Evolutionary conservation across 192 early-diverging fungal species (phyloP), one percentile per base, ranked within the genome.

Genomic region (Backusella circina): DNA sequence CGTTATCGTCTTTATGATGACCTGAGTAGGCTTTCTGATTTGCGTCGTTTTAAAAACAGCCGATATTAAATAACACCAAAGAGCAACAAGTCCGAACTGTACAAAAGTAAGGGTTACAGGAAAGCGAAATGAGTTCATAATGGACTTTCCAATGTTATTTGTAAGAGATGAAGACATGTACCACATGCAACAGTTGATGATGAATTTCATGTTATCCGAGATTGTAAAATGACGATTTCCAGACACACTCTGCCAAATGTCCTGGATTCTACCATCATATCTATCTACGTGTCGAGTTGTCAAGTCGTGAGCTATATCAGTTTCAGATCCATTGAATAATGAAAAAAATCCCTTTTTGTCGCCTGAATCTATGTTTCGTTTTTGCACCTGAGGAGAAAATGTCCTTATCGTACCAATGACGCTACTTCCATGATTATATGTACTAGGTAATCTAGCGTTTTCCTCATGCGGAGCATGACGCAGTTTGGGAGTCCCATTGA

Each of bases 51-150:
- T 84, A 23, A 86, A 70, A 15, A 77, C 70, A n/a, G 77, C 72
- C 3, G 80, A 85, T 16, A 84, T 71, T 12, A 84, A 9, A 57
- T 87, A 84, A 44, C 90, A 91, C 71, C 90, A 91, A 5, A 90
- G 57, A 1, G 88, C 85, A 26, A 94, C 94, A 76, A 95, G 89
- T 12, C 83, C 88, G 79, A 97, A 97, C 81, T 97, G 95, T 8
- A 94, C 79, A 79, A 88, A 92, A 0, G 95, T 95, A 65, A 97
- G 80, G 9, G 95, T 95, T 36, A 97, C 86, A 0, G 95, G 95
- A 77, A 91, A 93, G 32, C 85, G 83, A 79, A 93, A 95, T 66
- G 87, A 80, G 66, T 89, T 90, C 73, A 97, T 82, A 75, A 95
- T 90, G 74, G 89, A 87, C 77, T 97, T 97, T 13, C 88, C 92